Conservation (phyloP, 2,329 filamentous ascomycete genomes). For the Fusarium brachygibbosum region DNA sequence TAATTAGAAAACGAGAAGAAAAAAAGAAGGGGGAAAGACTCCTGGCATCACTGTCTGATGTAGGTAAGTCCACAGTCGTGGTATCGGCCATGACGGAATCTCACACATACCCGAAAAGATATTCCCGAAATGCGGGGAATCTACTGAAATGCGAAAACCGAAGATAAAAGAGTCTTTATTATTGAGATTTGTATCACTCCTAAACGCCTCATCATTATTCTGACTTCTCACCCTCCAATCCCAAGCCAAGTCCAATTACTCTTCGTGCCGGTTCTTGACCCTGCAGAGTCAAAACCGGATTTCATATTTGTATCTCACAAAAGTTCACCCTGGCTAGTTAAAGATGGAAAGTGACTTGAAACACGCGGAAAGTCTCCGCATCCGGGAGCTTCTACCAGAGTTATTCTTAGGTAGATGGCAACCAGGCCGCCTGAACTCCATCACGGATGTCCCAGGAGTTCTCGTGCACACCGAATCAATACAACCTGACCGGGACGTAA, state of each 20-base stretch:
- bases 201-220: not conserved
- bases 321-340: not conserved
- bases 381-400: constrained; percentile 61
- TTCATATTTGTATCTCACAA: too few relatives aligned
- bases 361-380: constrained; percentile 32
- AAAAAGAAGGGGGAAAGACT: not conserved
- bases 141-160: constrained; percentile 9
- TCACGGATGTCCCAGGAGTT: constrained; percentile 66
- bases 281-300: not conserved
- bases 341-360: not conserved
- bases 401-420: constrained; percentile 60
- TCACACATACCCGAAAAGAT: constrained; percentile 10
- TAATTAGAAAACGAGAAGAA: too few relatives aligned
- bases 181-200: not conserved
- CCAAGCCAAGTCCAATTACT: not conserved
- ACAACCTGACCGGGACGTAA: constrained; percentile 55
- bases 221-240: too few relatives aligned
- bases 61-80: not conserved
- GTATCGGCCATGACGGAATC: not conserved
- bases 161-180: not conserved
- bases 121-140: constrained; percentile 21
- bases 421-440: constrained; percentile 62
- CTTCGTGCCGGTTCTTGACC: too few relatives aligned
- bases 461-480: constrained; percentile 62
- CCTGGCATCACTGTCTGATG: not conserved